phyloP scores from a whole-genome alignment of 495 filamentous ascomycete genomes.

The Stereocaulon alpinum region DNA sequence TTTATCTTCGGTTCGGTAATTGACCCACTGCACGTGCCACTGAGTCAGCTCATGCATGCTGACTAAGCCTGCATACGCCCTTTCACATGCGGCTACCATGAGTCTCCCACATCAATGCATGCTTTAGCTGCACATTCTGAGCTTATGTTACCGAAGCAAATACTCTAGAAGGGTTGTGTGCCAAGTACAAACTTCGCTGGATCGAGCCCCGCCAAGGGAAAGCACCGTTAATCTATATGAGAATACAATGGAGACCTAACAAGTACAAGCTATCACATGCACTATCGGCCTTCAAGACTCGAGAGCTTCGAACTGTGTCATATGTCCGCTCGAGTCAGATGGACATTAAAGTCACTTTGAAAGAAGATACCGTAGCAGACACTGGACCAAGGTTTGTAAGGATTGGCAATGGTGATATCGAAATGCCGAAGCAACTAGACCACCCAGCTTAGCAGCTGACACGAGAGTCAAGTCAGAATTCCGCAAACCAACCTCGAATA shows the following conservation, averaged over 20 bases:
- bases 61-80: no score
- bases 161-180: neutral
- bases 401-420: slow-evolving; percentile 42
- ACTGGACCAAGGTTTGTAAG: slow-evolving; percentile 33
- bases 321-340: slow-evolving; percentile 3
- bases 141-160: neutral
- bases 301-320: neutral
- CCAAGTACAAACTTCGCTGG: neutral
- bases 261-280: neutral
- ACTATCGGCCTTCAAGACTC: neutral
- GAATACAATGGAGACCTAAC: neutral
- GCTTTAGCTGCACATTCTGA: neutral
- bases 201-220: neutral
- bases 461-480: slow-evolving; percentile 9
- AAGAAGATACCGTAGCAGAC: slow-evolving; percentile 51
- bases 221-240: neutral
- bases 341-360: slow-evolving; percentile 13
- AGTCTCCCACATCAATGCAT: neutral
- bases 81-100: neutral
- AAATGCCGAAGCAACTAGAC: slow-evolving; percentile 42
- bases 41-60: no score
- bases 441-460: neutral
- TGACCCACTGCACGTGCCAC: neutral
- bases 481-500: slow-evolving; percentile 41
- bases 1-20: no score